A percentile compares a stretch with the other conserved stretches of the same genome.
phyloP scores from a whole-genome alignment of 768 basidiomycete genomes.

The Rhizopogon vinicolor region DNA sequence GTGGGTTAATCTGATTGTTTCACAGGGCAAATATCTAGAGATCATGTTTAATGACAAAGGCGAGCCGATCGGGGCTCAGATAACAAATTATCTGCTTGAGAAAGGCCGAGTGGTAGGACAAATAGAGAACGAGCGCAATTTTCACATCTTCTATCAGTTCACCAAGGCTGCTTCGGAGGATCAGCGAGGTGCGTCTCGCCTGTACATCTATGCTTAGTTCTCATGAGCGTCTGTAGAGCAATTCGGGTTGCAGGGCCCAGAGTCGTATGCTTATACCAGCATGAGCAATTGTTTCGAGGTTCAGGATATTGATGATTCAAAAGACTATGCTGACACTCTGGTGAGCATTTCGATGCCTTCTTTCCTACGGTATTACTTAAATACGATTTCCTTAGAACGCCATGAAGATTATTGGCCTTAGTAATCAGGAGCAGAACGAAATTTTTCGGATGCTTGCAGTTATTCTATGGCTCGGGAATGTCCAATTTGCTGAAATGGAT shows the following conservation, averaged over 20 bases:
- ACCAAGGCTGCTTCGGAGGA: constrained; percentile 90
- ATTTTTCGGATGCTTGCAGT: constrained; percentile 92
- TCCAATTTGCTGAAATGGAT: constrained; percentile 83
- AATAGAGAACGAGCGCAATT: constrained; percentile 93
- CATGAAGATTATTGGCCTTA: constrained; percentile 92
- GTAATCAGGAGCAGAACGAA: constrained; percentile 77
- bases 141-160: constrained; percentile 99
- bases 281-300: constrained; percentile 91
- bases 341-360: constrained; percentile 39
- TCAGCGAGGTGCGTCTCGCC: constrained; percentile 67
- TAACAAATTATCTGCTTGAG: constrained; percentile 97
- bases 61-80: constrained; percentile 95
- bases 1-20: constrained; percentile 5
- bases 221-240: constrained; percentile 53
- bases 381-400: constrained; percentile 55
- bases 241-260: constrained; percentile 94
- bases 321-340: constrained; percentile 86
- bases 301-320: constrained; percentile 81
- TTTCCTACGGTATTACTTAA: constrained; percentile 3
- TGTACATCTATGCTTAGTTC: neutral
- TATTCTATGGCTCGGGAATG: constrained; percentile 95
- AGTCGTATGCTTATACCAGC: constrained; percentile 92
- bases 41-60: constrained; percentile 97
- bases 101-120: constrained; percentile 97
- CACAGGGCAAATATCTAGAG: constrained; percentile 95